A percentile compares a stretch with the other conserved stretches of the same genome.
Conservation (phyloP, 2,329 filamentous ascomycete species). For the Ceratocystiopsis sp. region DNA sequence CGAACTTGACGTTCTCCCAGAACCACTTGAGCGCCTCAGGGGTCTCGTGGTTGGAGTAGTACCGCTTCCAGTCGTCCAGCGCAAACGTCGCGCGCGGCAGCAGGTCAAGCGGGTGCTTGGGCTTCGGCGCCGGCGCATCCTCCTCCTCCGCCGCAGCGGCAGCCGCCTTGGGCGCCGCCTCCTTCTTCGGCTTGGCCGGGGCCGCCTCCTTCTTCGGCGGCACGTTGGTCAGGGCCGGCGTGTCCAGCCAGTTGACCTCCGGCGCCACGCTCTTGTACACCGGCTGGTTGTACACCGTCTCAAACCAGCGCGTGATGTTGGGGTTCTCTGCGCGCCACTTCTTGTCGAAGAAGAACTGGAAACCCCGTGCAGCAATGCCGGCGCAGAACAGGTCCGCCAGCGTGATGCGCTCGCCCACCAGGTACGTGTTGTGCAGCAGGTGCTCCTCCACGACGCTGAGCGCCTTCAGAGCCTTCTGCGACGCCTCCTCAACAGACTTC, state of each 20-base stretch:
- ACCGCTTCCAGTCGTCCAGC: constrained; percentile 96
- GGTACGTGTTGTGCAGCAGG: constrained; percentile 84
- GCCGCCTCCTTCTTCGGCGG: constrained; percentile 27
- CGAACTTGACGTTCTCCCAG: constrained; percentile 89
- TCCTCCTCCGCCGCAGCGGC: constrained; percentile 35
- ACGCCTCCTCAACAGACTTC: constrained; percentile 75
- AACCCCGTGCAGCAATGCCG: constrained; percentile 67
- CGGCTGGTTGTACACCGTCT: constrained; percentile 83
- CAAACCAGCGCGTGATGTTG: constrained; percentile 82
- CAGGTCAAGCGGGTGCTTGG: constrained; percentile 88
- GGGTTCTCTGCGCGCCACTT: constrained; percentile 69
- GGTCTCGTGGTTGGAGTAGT: constrained; percentile 93
- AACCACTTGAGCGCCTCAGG: constrained; percentile 83
- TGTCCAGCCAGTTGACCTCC: constrained; percentile 64
- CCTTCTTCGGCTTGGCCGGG: constrained; percentile 24
- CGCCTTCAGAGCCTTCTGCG: constrained; percentile 51
- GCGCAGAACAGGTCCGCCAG: constrained; percentile 84
- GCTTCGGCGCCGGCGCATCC: constrained; percentile 45
- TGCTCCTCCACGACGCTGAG: constrained; percentile 67
- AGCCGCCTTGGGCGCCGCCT: constrained; percentile 27
- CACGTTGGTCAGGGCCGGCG: constrained; percentile 55
- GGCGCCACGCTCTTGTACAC: constrained; percentile 70
- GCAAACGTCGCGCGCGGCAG: constrained; percentile 65
- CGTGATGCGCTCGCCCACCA: constrained; percentile 93
- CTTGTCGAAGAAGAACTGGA: constrained; percentile 90